Evolutionary conservation across 345 rosid species (phyloP), one percentile per base, ranked within the genome.

Genomic region (Eucalyptus cloeziana): DNA sequence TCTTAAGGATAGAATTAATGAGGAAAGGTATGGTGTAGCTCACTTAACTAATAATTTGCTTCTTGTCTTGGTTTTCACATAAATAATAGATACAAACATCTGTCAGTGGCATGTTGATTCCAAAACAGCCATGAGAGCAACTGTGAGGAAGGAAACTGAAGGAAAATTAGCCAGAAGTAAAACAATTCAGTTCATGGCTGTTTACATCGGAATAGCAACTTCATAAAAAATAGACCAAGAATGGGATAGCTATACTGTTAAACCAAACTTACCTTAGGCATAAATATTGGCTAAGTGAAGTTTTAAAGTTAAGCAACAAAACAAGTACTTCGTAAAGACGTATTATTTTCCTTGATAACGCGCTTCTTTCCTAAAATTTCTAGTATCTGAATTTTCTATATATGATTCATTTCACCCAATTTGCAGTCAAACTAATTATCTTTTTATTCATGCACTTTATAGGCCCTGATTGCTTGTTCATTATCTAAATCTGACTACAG

Each of bases 401-500:
- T 27, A 43, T 22, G 31, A 44, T 62, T 30, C 54, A 31, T 56
- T 3, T 19, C 64, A 14, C 40, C 14, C n/a, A 86, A 50, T 21
- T 89, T 88, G 91, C 90, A 27, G 54, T 40, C 76, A 43, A 89
- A 88, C 13, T 52, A 81, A 50, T 79, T 44, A 87, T 83, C 89
- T 31, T 37, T 37, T 10, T 37, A 76, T 37, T 71, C 14, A 33
- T 37, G 27, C 40, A 76, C 83, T 88, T 58, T 88, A 87, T 89
- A 98, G 99, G 96, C 97, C 87, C 88, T 97, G 90, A 94, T 97
- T 90, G 99, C 99, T 64, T 94, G 96, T 93, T 93, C 94, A 89
- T 89, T 93, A 79, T 96, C 99, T 86, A 94, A 94, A 93, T 94
- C 93, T 62, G 98, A 97, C 90, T 94, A 94, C 88, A 92, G 88